phyloP scores from a whole-genome alignment of 2,329 filamentous ascomycete genomes.

The Chalaropsis ovoidea region DNA sequence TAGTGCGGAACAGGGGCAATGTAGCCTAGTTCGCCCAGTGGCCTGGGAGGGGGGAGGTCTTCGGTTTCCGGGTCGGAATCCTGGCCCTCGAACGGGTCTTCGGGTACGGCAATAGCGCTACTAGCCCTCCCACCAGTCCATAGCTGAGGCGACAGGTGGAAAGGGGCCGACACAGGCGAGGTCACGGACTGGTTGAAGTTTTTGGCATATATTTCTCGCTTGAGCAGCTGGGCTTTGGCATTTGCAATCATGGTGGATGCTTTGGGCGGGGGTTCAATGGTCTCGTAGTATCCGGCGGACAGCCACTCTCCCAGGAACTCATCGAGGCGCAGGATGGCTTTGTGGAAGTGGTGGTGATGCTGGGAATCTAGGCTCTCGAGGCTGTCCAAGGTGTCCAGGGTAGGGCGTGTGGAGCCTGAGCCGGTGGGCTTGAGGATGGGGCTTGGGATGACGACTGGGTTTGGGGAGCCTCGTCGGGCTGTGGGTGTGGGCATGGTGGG shows the following conservation, averaged over 20 bases:
- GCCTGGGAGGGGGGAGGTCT: slow-evolving; percentile 29
- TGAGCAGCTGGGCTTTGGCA: slow-evolving; percentile 78
- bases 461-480: slow-evolving; percentile 14
- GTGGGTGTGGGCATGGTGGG: slow-evolving; percentile 25
- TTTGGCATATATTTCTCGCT: slow-evolving; percentile 57
- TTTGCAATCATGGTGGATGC: slow-evolving; percentile 78
- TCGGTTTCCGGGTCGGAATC: slow-evolving; percentile 18
- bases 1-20: slow-evolving; percentile 69
- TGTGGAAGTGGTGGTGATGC: slow-evolving; percentile 37
- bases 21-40: slow-evolving; percentile 40
- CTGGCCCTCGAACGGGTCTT: slow-evolving; percentile 23
- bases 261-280: slow-evolving; percentile 78
- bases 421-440: slow-evolving; percentile 25
- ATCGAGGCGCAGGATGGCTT: slow-evolving; percentile 66
- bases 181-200: slow-evolving; percentile 32
- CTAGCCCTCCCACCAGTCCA: slow-evolving; percentile 22
- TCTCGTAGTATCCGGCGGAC: slow-evolving; percentile 82
- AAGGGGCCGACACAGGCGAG: slow-evolving; percentile 16
- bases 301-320: slow-evolving; percentile 95
- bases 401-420: slow-evolving; percentile 15
- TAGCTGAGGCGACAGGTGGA: slow-evolving; percentile 19
- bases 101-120: slow-evolving; percentile 17
- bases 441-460: slow-evolving; percentile 22
- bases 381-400: not conserved
- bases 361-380: slow-evolving; percentile 8